These are phyloP conservation scores for Omphalotus guepiniiformis DNA, from an alignment of 768 basidiomycete species.

Conservation along the genomic window DNA sequence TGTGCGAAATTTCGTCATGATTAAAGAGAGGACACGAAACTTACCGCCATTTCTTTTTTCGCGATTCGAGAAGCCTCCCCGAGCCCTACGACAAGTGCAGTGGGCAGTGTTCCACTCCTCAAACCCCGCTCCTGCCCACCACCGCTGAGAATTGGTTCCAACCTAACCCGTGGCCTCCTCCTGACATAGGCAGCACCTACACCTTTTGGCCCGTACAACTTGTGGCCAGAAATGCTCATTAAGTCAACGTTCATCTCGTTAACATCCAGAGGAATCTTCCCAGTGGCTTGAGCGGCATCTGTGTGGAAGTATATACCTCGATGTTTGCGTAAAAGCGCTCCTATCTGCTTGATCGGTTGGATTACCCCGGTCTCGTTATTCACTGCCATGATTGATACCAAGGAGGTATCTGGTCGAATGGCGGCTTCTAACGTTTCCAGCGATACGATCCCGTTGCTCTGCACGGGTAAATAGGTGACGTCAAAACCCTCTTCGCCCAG, in stretches of 20 bases:
- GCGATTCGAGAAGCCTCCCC: conserved; percentile 95
- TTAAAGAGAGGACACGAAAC: conserved; percentile 30
- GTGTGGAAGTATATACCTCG: conserved; percentile 94
- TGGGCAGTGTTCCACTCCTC: conserved; percentile 90
- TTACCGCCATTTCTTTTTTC: conserved; percentile 86
- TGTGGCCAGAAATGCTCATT: conserved; percentile 96
- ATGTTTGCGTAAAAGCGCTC: conserved; percentile 78
- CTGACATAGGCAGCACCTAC: conserved; percentile 93
- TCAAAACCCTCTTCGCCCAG: conserved; percentile 97
- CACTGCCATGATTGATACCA: conserved; percentile 98
- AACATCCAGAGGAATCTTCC: conserved; percentile 89
- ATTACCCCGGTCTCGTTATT: conserved; percentile 99
- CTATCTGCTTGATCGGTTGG: conserved; percentile 95
- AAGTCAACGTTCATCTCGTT: conserved; percentile 94
- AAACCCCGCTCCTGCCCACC: conserved; percentile 97
- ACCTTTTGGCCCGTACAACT: conserved; percentile 97
- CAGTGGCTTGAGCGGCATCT: conserved; percentile 93
- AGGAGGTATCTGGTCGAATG: conserved; percentile 87
- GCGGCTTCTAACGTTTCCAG: conserved; percentile 78
- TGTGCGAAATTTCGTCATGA: conserved; percentile 47
- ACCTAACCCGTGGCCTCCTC: conserved; percentile 83
- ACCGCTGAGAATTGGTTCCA: conserved; percentile 93
- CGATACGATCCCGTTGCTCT: conserved; percentile 77
- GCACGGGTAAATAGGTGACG: conserved; percentile 94
- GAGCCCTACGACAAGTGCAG: conserved; percentile 84